Base-by-base conservation (phyloP, 2,329 filamentous ascomycete species). In the Alternaria viburni region DNA sequence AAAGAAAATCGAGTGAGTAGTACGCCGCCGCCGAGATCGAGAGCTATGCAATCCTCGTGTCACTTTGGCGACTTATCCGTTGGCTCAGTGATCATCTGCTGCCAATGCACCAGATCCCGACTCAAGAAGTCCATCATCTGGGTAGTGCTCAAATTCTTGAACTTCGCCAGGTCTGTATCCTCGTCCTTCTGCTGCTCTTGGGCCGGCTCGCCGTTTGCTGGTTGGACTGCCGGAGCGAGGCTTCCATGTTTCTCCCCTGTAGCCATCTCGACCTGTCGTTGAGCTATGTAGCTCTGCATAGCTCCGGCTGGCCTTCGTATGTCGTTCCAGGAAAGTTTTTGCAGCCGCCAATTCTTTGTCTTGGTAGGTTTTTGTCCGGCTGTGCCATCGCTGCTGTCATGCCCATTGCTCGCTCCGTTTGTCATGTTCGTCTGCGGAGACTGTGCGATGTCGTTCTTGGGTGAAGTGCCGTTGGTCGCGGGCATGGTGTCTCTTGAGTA, bases 51-150 rank as follows among this genome's bases (percentile, higher is more conserved):
- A 19, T 3, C 11, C 28, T n/a, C 32, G 23, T 26, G 21, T 58
- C 43, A 52, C 21, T 32, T 54, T 1, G 54, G 46, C 56, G 61
- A 79, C 57, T 76, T 79, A 45, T 77, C 76, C 6, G 66, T 75
- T 45, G 72, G 67, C 23, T 75, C 70, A 1, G 66, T 63, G 19
- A 80, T 70, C 74, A 78, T 77, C 49, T 91, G 90, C 81, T 97
- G 93, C 93, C 93, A 97, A 74, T 91, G 91, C 69, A 95, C 87
- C 73, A 97, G 86, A 77, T 93, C 89, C 65, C 91, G 86, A 65
- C 91, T 94, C 77, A 97, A 81, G 70, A 89, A 86, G 77, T 96
- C 93, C 92, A 96, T 96, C 92, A 97, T 96, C 80, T 96, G 92
- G 67, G 92, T 84, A 70, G 91, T 93, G 61, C 84, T 91, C 67